Conservation (phyloP, 148 eudicot genomes). For the Rhododendron kiyosumense region DNA sequence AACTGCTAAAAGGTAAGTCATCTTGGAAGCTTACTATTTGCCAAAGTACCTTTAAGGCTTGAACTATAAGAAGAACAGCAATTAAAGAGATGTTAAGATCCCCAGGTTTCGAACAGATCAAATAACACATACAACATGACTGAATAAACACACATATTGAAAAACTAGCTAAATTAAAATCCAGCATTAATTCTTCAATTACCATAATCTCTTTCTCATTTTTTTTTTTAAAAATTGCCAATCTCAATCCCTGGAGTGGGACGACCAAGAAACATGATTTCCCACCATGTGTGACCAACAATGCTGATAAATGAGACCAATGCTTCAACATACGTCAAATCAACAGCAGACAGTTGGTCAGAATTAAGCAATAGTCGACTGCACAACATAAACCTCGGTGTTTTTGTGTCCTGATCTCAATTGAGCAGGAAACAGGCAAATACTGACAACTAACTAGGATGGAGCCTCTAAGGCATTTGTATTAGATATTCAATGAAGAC, state of each 20-base stretch:
- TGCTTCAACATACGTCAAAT: conserved; percentile 1
- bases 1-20: neutral
- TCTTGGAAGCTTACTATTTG: neutral
- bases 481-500: neutral
- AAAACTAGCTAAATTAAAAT: neutral
- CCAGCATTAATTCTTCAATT: neutral
- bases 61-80: neutral
- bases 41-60: neutral
- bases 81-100: neutral
- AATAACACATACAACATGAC: neutral
- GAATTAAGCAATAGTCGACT: neutral
- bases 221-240: neutral
- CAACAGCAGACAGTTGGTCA: neutral
- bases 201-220: neutral
- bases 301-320: neutral
- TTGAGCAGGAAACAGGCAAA: neutral
- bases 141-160: neutral
- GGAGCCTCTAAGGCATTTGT: neutral
- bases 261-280: neutral
- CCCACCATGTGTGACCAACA: neutral
- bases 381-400: neutral
- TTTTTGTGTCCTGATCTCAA: neutral
- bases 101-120: neutral
- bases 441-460: neutral
- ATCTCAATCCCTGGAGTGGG: neutral